These are phyloP conservation scores for Umbilicaria muhlenbergii DNA, from an alignment of 495 filamentous ascomycete species.

Conservation along the genomic window DNA sequence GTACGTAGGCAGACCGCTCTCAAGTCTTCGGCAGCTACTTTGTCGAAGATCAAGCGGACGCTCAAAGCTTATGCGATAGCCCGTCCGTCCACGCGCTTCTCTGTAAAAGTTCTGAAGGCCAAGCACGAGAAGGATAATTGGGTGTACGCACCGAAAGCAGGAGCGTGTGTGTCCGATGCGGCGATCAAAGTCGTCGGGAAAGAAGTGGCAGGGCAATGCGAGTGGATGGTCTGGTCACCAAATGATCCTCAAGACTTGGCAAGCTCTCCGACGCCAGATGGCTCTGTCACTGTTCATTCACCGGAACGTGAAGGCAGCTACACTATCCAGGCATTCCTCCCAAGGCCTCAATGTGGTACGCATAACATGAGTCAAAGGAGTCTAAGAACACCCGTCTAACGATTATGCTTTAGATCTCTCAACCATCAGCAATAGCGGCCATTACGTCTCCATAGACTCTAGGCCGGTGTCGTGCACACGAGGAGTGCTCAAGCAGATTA, in stretches of 20 bases:
- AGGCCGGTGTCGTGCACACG: constrained; percentile 51
- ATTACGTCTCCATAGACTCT: constrained; percentile 63
- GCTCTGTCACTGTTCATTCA: constrained; percentile 12
- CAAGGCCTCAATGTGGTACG: constrained; percentile 31
- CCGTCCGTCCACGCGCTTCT: constrained; percentile 44
- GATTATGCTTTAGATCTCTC: constrained; percentile 21
- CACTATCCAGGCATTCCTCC: constrained; percentile 42
- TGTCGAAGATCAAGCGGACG: constrained; percentile 48
- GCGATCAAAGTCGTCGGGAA: constrained; percentile 55
- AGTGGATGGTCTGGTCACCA: constrained; percentile 20
- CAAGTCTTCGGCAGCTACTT: constrained; percentile 44
- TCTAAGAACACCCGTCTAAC: constrained; percentile 4
- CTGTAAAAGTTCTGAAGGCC: constrained; percentile 49
- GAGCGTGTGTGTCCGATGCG: constrained; percentile 43
- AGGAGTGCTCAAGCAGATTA: constrained; percentile 52
- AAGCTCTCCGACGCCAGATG: constrained; percentile 8
- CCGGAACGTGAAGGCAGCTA: constrained; percentile 11
- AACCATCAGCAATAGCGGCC: constrained; percentile 40
- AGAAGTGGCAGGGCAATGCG: constrained; percentile 41
- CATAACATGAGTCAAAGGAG: not conserved
- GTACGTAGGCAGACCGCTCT: constrained; percentile 54
- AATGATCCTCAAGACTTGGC: constrained; percentile 1
- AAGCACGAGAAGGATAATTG: constrained; percentile 49
- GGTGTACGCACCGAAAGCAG: constrained; percentile 50
- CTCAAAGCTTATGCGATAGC: constrained; percentile 66